Conservation (phyloP, 2,329 filamentous ascomycete species). For the Microdochium trichocladiopsis region DNA sequence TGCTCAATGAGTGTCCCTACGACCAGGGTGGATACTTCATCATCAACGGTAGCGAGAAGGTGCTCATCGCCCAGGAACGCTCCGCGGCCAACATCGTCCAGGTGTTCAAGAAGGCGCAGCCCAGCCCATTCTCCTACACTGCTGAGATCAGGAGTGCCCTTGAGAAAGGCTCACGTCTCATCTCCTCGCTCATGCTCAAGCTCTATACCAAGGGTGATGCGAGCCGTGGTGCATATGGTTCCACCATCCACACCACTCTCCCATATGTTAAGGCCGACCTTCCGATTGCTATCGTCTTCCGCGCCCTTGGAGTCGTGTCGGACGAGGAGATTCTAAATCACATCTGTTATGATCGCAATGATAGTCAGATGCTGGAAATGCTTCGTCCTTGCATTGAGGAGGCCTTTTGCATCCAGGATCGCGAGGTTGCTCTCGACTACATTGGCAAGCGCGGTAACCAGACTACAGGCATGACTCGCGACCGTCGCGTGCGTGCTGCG, state of each 20-base stretch:
- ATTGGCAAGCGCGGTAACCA: conserved; percentile 84
- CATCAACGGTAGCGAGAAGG: conserved; percentile 98
- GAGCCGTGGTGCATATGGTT: conserved; percentile 72
- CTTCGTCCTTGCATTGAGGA: conserved; percentile 96
- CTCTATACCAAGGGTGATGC: conserved; percentile 78
- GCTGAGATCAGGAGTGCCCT: conserved; percentile 95
- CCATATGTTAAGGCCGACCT: conserved; percentile 93
- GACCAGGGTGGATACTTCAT: conserved; percentile 98
- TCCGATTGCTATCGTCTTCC: conserved; percentile 91
- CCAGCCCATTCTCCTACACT: conserved; percentile 86
- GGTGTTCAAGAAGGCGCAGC: conserved; percentile 94
- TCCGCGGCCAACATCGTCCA: conserved; percentile 98
- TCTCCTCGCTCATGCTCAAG: conserved; percentile 89
- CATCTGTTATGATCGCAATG: conserved; percentile 91
- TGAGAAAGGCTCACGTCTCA: conserved; percentile 90
- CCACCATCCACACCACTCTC: conserved; percentile 82
- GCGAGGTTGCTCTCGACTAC: conserved; percentile 88
- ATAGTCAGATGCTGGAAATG: conserved; percentile 97
- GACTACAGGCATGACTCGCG: conserved; percentile 65
- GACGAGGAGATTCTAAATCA: conserved; percentile 98
- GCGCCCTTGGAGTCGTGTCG: conserved; percentile 89
- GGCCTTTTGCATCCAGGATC: conserved; percentile 91
- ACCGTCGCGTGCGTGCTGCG: conserved; percentile 87
- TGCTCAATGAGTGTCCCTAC: conserved; percentile 94
- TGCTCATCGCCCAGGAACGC: conserved; percentile 93